Conservation (phyloP, 2,329 filamentous ascomycete species). For the Cercospora nicotianae region DNA sequence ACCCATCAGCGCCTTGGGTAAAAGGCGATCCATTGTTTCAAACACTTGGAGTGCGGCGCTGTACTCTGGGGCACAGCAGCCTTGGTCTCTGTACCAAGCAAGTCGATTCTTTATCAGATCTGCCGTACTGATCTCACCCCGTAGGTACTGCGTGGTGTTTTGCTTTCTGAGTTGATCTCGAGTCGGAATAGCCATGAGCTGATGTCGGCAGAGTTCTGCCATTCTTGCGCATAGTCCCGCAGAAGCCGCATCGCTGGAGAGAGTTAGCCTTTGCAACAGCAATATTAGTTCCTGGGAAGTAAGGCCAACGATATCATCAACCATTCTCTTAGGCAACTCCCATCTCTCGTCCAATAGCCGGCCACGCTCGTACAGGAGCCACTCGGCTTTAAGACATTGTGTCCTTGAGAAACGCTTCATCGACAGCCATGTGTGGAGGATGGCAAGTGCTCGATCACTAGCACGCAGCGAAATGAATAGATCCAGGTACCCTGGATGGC, state of each 20-base stretch:
- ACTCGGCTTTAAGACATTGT: constrained; percentile 15
- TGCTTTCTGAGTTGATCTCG: constrained; percentile 21
- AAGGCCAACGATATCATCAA: constrained; percentile 10
- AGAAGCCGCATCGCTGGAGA: not conserved
- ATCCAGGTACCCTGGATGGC: constrained; percentile 34
- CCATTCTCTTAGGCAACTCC: constrained; percentile 8
- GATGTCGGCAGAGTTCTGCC: not conserved
- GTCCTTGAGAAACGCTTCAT: constrained; percentile 39
- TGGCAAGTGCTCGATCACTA: constrained; percentile 44
- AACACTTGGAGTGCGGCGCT: constrained; percentile 43
- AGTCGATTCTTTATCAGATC: constrained; percentile 32
- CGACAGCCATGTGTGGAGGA: constrained; percentile 46
- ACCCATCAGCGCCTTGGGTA: constrained; percentile 23
- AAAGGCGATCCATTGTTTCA: constrained; percentile 33
- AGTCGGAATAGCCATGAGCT: constrained; percentile 33
- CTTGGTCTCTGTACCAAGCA: constrained; percentile 45
- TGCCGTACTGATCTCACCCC: constrained; percentile 38
- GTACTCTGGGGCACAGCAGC: constrained; percentile 40
- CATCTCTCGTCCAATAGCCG: constrained; percentile 2
- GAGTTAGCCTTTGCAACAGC: not conserved
- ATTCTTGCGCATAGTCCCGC: constrained; percentile 1
- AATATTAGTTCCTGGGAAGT: constrained; percentile 10
- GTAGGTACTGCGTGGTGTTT: constrained; percentile 44
- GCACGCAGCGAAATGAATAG: constrained; percentile 49
- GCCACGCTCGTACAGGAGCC: constrained; percentile 1